Percentiles rank a stretch among this genome's conserved stretches.
phyloP scores from a whole-genome alignment of 2,329 filamentous ascomycete species.

The Stachybotrys echinatus region DNA sequence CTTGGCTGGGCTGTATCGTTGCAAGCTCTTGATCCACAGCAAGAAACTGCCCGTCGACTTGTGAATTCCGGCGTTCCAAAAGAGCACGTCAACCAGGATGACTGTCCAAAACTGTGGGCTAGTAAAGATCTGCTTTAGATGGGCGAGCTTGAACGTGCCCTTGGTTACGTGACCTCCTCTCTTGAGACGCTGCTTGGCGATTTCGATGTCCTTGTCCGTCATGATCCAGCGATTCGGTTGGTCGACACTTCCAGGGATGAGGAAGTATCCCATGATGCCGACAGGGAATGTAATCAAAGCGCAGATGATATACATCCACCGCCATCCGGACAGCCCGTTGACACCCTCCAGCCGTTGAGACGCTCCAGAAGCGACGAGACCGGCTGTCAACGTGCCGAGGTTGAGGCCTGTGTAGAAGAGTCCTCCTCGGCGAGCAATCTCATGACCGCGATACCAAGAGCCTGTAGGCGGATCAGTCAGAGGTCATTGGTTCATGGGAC shows the following conservation, averaged over 20 bases:
- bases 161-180: slow-evolving; percentile 33
- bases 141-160: slow-evolving; percentile 25
- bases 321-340: slow-evolving; percentile 40
- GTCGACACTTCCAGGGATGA: slow-evolving; percentile 41
- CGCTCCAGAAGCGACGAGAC: slow-evolving; percentile 40
- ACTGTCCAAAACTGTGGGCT: slow-evolving; percentile 46
- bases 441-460: slow-evolving; percentile 44
- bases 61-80: slow-evolving; percentile 49
- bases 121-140: slow-evolving; percentile 25
- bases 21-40: slow-evolving; percentile 53
- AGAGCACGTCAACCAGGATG: slow-evolving; percentile 45
- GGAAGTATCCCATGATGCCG: slow-evolving; percentile 42
- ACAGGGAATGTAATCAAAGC: slow-evolving; percentile 50
- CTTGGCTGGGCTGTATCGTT: slow-evolving; percentile 36
- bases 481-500: not conserved
- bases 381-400: slow-evolving; percentile 46
- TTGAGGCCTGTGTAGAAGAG: slow-evolving; percentile 45
- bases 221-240: slow-evolving; percentile 43
- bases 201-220: slow-evolving; percentile 37
- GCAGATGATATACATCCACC: slow-evolving; percentile 54
- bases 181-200: slow-evolving; percentile 39
- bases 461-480: slow-evolving; percentile 17
- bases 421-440: slow-evolving; percentile 42
- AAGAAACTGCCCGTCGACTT: slow-evolving; percentile 44
- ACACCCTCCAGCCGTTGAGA: slow-evolving; percentile 34